Evolutionary conservation across 257 asterid genomes (phyloP).

Genomic region (Primulina tabacum): DNA sequence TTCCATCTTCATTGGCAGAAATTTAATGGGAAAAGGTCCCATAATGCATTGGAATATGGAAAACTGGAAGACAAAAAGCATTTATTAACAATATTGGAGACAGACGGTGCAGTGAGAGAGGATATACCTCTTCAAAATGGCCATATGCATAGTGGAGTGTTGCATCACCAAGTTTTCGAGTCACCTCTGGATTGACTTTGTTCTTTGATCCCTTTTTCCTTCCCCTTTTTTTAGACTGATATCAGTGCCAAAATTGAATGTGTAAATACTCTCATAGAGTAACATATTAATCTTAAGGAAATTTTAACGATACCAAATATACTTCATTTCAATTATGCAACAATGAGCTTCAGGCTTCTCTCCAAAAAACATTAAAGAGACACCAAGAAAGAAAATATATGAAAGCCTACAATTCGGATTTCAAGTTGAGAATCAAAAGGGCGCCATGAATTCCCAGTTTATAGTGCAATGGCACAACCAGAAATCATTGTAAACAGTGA

Average conservation of each 20-base stretch:
- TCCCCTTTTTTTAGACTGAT: slow-evolving; percentile 54
- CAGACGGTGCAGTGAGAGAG: neutral
- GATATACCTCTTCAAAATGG: slow-evolving; percentile 63
- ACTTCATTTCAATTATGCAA: neutral
- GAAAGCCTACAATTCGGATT: neutral
- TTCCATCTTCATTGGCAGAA: too few species aligned
- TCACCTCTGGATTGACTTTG: slow-evolving; percentile 56
- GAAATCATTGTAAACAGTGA: slow-evolving; percentile 8
- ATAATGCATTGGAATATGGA: neutral
- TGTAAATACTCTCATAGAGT: slow-evolving; percentile 10
- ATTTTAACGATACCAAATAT: neutral
- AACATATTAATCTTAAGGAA: slow-evolving; percentile 1
- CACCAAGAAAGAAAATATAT: neutral
- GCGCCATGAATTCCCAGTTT: neutral
- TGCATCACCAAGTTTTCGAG: slow-evolving; percentile 78
- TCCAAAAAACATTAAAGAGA: neutral
- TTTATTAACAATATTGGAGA: neutral
- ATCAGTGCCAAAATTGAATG: slow-evolving; percentile 17
- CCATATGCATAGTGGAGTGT: slow-evolving; percentile 68
- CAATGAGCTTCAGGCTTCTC: neutral
- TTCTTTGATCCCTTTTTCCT: slow-evolving; percentile 65
- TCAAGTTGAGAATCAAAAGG: neutral
- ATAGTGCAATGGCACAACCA: neutral
- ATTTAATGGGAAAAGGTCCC: too few species aligned
- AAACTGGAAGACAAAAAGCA: neutral